phyloP scores from a whole-genome alignment of 2,329 filamentous ascomycete genomes.

The Ascomycota sp. region DNA sequence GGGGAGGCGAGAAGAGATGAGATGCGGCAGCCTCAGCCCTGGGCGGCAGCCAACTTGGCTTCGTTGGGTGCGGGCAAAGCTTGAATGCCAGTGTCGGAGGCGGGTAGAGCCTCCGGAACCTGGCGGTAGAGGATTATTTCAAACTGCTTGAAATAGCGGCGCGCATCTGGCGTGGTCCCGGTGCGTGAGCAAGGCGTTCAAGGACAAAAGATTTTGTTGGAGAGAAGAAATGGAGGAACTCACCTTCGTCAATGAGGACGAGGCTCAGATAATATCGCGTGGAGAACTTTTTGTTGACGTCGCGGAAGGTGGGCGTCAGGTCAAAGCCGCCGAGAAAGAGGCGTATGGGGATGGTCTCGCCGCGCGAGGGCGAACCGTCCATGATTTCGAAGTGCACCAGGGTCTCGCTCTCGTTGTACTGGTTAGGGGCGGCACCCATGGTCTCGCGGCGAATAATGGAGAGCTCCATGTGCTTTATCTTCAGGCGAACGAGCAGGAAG shows the following conservation, averaged over 20 bases:
- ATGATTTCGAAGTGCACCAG: conserved; percentile 98
- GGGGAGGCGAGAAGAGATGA: background rate
- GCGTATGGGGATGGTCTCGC: conserved; percentile 86
- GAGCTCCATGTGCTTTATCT: conserved; percentile 99
- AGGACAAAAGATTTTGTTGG: background rate
- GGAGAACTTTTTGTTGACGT: conserved; percentile 99
- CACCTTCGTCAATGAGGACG: conserved; percentile 87
- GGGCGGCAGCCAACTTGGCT: conserved; percentile 22
- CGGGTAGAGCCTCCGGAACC: conserved; percentile 30
- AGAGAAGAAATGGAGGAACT: conserved; percentile 6
- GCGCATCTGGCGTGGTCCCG: conserved; percentile 44
- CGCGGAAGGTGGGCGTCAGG: conserved; percentile 90
- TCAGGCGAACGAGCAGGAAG: conserved; percentile 86
- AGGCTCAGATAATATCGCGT: conserved; percentile 93
- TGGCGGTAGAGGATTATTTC: conserved; percentile 95
- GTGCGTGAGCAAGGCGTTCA: conserved; percentile 2
- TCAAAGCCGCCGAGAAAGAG: conserved; percentile 96
- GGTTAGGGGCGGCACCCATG: conserved; percentile 87
- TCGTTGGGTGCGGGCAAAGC: conserved; percentile 22
- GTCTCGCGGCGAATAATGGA: conserved; percentile 95
- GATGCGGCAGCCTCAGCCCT: conserved; percentile 1
- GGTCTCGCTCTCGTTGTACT: conserved; percentile 98
- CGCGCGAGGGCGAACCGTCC: conserved; percentile 94
- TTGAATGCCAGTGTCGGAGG: conserved; percentile 16
- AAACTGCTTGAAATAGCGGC: conserved; percentile 96